Evolutionary conservation across 345 rosid species (phyloP).

Genomic region (Eucalyptus tenuipes): DNA sequence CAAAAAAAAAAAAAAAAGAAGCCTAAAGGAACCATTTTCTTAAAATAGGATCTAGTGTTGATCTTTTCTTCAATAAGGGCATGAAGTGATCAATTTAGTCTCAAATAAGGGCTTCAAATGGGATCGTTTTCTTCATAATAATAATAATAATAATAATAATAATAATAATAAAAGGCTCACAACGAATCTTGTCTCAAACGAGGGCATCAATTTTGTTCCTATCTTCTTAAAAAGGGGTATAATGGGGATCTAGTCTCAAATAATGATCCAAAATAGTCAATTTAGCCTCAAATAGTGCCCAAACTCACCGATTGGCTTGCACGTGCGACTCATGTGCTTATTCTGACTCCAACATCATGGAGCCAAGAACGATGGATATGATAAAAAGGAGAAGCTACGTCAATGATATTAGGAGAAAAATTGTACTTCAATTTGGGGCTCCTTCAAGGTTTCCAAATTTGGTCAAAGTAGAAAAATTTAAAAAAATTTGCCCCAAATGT

Average conservation of each 20-base stretch:
- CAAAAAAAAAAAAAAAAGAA: too few species aligned
- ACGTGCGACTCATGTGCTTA: accelerated
- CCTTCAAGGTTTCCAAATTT: neutral
- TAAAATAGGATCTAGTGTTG: too few species aligned
- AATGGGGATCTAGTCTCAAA: too few species aligned
- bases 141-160: too few species aligned
- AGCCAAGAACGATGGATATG: neutral
- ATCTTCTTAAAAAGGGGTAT: too few species aligned
- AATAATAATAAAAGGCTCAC: too few species aligned
- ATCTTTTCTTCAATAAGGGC: too few species aligned
- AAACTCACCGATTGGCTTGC: accelerated
- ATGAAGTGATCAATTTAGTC: too few species aligned
- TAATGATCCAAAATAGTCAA: accelerated
- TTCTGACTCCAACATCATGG: accelerated
- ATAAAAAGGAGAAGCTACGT: neutral
- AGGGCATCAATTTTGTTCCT: too few species aligned
- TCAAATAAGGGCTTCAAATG: neutral
- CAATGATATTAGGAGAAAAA: neutral
- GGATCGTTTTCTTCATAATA: neutral
- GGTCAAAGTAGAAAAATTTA: neutral
- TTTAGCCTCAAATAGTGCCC: neutral
- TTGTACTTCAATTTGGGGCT: neutral
- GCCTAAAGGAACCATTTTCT: too few species aligned
- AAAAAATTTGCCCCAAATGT: neutral
- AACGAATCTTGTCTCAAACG: neutral